These are phyloP conservation scores for Aureobasidium sp. DNA, from an alignment of 2,329 filamentous ascomycete species.

Conservation along the genomic window DNA sequence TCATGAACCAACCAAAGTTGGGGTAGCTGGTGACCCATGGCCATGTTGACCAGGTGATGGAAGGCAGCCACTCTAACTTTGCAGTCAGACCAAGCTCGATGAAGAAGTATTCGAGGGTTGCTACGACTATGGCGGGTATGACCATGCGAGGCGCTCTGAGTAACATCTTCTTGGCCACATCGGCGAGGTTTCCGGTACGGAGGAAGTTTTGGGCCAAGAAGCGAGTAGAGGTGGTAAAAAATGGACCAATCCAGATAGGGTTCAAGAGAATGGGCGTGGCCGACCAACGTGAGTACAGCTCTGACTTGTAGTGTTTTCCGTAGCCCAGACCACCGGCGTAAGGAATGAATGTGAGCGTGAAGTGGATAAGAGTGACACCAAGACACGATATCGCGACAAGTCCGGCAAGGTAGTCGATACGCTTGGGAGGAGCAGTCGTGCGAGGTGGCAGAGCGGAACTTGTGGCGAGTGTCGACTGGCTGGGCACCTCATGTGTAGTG, in stretches of 20 bases:
- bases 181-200: conserved; percentile 33
- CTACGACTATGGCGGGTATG: conserved; percentile 36
- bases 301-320: conserved; percentile 30
- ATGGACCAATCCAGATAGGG: conserved; percentile 40
- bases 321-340: conserved; percentile 30
- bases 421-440: conserved; percentile 14
- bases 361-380: conserved; percentile 38
- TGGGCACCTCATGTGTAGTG: background rate
- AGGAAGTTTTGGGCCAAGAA: conserved; percentile 38
- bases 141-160: conserved; percentile 37
- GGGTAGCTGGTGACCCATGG: conserved; percentile 34
- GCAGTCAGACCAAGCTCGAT: conserved; percentile 37
- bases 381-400: conserved; percentile 36
- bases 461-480: background rate
- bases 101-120: conserved; percentile 39
- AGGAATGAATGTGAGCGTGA: conserved; percentile 37
- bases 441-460: background rate
- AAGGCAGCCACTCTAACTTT: conserved; percentile 38
- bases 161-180: conserved; percentile 37
- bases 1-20: conserved; percentile 36
- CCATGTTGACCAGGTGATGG: conserved; percentile 40
- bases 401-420: conserved; percentile 41
- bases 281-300: conserved; percentile 33
- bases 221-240: conserved; percentile 41
- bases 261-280: conserved; percentile 37